These are phyloP conservation scores for Lycium ferocissimum DNA, from an alignment of 257 asterid genomes.

Conservation along the genomic window DNA sequence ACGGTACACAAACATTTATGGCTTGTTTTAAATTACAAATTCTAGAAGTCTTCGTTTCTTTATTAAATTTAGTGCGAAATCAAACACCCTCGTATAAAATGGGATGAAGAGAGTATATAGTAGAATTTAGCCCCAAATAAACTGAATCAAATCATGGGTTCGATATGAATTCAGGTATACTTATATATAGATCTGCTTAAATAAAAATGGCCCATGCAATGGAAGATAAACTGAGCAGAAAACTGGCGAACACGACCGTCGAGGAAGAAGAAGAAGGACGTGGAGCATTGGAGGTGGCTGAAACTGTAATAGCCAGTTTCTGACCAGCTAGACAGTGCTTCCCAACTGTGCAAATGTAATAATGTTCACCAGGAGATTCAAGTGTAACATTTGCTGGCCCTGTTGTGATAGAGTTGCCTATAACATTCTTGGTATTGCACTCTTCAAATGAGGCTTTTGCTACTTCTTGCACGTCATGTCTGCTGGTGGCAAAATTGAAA, in stretches of 20 bases:
- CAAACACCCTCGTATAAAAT: too few species aligned
- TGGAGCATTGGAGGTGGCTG: constrained; percentile 12
- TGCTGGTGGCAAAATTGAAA: not conserved
- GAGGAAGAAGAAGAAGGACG: constrained; percentile 28
- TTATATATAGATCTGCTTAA: not conserved
- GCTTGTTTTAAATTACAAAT: too few species aligned
- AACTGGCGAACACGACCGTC: not conserved
- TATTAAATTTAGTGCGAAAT: too few species aligned
- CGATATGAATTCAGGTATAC: not conserved
- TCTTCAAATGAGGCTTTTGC: constrained; percentile 23
- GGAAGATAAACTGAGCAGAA: not conserved
- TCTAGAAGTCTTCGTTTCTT: too few species aligned
- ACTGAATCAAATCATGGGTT: not conserved
- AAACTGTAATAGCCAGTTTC: constrained; percentile 33
- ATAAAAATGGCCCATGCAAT: not conserved
- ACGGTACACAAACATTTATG: too few species aligned
- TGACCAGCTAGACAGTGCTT: constrained; percentile 36
- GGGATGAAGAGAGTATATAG: not conserved
- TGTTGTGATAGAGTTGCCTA: constrained; percentile 10
- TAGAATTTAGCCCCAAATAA: not conserved
- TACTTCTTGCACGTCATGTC: constrained; percentile 32
- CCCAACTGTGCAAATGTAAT: constrained; percentile 35
- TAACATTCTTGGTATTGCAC: constrained; percentile 12
- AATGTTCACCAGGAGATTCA: constrained; percentile 31
- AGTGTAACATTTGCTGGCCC: constrained; percentile 36